Evolutionary conservation across 768 basidiomycete genomes (phyloP), one percentile per base, ranked within the genome.

Genomic region (Suillus lakei): DNA sequence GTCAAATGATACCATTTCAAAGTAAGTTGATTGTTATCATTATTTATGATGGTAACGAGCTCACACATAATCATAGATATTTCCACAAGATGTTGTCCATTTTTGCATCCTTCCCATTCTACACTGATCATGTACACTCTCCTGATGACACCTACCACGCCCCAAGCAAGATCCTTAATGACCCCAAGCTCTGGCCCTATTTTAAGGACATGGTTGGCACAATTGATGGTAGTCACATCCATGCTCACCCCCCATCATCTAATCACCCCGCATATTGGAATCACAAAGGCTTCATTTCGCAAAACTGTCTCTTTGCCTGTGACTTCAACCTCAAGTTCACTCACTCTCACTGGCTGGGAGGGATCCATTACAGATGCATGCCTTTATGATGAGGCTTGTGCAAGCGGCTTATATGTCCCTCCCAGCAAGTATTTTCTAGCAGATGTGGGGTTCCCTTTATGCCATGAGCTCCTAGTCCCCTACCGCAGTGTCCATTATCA

Each of bases 311-410:
- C 13, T 77, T 78, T 10, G 73, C 63, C 8, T 78, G 76, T 23
- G 67, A 67, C 3, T 81, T 81, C 61, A 59, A 69, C 50, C 66
- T 81, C 60, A 60, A 64, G 6, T 82, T 84, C 71, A 15, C 83
- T 81, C 68, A 58, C 81, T n/a, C 63, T 78, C 13, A 75, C 71
- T 66, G 79, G 81, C 4, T 82, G 78, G 76, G 81, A 84, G 51
- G 82, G 81, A 2, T 76, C 73, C 44, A 70, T 71, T 16, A 71
- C 81, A 8, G 79, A 83, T 72, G 67, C 72, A n/a, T 63, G 66
- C 1, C 70, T 83, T 39, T 82, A 69, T 68, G 38, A 73, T 6
- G 54, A 66, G 72, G 63, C 34, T 21, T 3, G 74, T 74, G 55
- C 39, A 26, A 23, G 74, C 74, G 76, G 76, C 53, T 74, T 73